Conservation (phyloP, 1,139 yeast species). For the Yamadazyma friedrichii region DNA sequence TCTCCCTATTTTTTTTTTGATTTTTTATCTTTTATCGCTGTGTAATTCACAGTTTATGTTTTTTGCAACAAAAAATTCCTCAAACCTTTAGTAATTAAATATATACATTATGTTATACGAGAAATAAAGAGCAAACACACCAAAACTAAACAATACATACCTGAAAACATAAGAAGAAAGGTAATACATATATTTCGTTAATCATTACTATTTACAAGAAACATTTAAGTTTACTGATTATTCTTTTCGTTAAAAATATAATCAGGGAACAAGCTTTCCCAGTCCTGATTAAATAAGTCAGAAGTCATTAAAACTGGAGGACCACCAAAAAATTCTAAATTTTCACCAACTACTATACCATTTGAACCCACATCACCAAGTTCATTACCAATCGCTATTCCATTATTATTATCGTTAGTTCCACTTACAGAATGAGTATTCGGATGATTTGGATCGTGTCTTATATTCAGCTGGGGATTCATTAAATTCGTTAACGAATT, state of each 20-base stretch:
- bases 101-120: no score
- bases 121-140: no score
- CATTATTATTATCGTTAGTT: background rate
- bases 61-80: no score
- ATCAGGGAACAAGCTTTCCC: slow-evolving; percentile 51
- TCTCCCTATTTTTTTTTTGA: no score
- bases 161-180: no score
- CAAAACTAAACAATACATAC: no score
- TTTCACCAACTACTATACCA: slow-evolving; percentile 3
- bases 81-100: background rate
- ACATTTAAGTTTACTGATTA: background rate
- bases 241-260: slow-evolving; percentile 20
- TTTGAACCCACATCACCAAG: slow-evolving; percentile 4
- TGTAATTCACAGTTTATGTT: no score
- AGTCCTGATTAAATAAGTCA: slow-evolving; percentile 48
- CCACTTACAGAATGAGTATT: background rate
- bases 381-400: background rate
- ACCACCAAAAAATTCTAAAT: slow-evolving; percentile 46
- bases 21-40: no score
- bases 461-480: background rate
- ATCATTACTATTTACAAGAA: background rate
- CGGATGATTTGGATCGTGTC: background rate
- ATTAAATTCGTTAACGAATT: background rate
- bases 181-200: background rate
- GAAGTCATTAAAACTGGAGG: slow-evolving; percentile 56